Evolutionary conservation across 495 filamentous ascomycete genomes (phyloP).

Genomic region (Platismatia glauca): DNA sequence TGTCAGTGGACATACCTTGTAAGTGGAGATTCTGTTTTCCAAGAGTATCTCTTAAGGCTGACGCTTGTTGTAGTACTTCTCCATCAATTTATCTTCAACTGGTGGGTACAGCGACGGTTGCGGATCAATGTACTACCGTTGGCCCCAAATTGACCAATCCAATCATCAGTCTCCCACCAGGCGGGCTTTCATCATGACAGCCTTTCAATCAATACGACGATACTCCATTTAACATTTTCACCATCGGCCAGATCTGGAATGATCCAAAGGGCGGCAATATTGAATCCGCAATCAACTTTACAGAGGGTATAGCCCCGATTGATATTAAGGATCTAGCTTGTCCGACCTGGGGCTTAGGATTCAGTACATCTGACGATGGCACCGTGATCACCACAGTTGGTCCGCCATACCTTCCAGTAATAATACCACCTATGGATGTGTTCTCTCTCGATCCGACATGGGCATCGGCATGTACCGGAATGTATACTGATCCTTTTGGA

Average conservation of each 20-base stretch:
- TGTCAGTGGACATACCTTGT: conserved; percentile 15
- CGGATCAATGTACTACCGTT: conserved; percentile 6
- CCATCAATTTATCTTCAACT: conserved; percentile 17
- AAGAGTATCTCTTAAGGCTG: background rate
- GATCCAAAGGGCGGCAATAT: no score
- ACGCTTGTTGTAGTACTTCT: conserved; percentile 9
- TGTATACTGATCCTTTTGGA: background rate
- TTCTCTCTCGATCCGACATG: conserved; percentile 9
- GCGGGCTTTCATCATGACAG: conserved; percentile 7
- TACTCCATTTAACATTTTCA: no score
- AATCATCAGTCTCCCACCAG: conserved; percentile 9
- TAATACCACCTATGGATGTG: conserved; percentile 1
- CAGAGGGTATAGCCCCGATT: no score
- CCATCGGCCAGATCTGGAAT: no score
- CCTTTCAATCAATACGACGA: no score
- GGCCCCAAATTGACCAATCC: conserved; percentile 2
- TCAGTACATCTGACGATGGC: background rate
- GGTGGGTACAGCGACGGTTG: background rate
- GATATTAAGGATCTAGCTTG: background rate
- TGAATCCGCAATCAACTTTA: no score
- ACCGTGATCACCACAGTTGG: background rate
- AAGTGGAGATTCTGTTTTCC: background rate
- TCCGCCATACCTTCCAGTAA: conserved; percentile 12
- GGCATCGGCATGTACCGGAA: background rate
- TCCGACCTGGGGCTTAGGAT: conserved; percentile 4